Base-by-base conservation (phyloP, 768 basidiomycete genomes). In the Auriscalpium orientale region DNA sequence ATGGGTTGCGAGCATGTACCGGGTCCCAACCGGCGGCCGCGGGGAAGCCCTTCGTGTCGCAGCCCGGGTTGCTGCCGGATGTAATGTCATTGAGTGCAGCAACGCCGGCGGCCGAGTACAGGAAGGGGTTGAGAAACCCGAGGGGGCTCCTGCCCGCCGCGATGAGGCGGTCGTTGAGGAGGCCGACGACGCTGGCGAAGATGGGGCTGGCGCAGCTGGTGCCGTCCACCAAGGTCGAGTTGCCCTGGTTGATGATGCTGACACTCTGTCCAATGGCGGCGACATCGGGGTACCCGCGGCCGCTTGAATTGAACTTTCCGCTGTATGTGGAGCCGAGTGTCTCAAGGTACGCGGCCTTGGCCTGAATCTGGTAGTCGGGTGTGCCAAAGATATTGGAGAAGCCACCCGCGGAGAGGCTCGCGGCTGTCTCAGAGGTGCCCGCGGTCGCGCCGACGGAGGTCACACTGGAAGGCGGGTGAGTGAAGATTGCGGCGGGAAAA, bases 101-200 rank as follows among this genome's bases (percentile, higher is more conserved):
- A 40, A 58, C 46, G 51, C 62, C 63, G 22, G 46, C 56, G 10
- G 62, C 49, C 53, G 63, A 67, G 15, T 44, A 53, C 46, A 70
- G 51, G 46, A 65, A 59, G 33, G 68, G 68, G 53, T 68, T 68
- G 38, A 70, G 56, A 57, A 67, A 70, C 10, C 68, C 67, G 20
- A 70, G 59, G 5, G 65, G 45, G 18, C 59, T 36, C 59, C 65
- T 64, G 13, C 65, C 66, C 12, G 49, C 57, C 36, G 63, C 54
- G 46, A 68, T 58, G 28, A 58, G 66, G 36, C 56, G 49, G 58
- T 67, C 68, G 50, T 70, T 70, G 21, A 70, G 56, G 18, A 70
- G 63, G 36, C 64, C 55, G 44, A 70, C 38, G 46, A 68, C 54
- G 33, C 55, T 46, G 22, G 68, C 68, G 56, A 69, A 66, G 9